A percentile compares a stretch with the other conserved stretches of the same genome.
Conservation (phyloP, 116 monocot genomes). For the Papilionanthe hybrid region DNA sequence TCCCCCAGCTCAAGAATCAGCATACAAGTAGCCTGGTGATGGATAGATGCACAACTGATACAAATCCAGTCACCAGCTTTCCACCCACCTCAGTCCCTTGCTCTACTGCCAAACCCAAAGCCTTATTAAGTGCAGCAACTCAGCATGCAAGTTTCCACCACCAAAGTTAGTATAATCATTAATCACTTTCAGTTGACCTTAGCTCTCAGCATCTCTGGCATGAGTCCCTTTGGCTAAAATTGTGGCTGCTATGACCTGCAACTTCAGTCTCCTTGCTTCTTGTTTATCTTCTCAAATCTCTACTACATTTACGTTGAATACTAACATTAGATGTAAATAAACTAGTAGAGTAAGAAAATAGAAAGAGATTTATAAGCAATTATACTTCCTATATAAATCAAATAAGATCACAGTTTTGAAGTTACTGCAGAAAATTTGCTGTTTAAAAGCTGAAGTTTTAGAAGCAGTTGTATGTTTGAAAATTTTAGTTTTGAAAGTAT, state of each 20-base stretch:
- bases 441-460: too few relatives aligned
- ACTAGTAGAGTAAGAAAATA: too few relatives aligned
- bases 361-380: too few relatives aligned
- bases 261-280: constrained; percentile 71
- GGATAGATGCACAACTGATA: constrained; percentile 33
- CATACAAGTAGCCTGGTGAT: background rate
- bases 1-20: background rate
- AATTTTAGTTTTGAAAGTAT: too few relatives aligned
- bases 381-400: too few relatives aligned
- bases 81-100: constrained; percentile 46
- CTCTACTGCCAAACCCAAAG: too few relatives aligned
- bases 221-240: constrained; percentile 61
- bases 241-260: constrained; percentile 74
- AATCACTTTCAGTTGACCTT: constrained; percentile 6
- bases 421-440: too few relatives aligned
- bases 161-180: constrained; percentile 19
- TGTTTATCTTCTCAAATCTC: constrained; percentile 34
- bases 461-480: too few relatives aligned
- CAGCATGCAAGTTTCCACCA: constrained; percentile 15
- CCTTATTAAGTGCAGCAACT: constrained; percentile 10
- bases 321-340: background rate
- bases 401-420: too few relatives aligned
- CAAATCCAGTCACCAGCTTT: constrained; percentile 95
- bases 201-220: constrained; percentile 55
- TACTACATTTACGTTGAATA: background rate